Evolutionary conservation across 305 asterid species (phyloP).

Genomic region (Striga hermonthica): DNA sequence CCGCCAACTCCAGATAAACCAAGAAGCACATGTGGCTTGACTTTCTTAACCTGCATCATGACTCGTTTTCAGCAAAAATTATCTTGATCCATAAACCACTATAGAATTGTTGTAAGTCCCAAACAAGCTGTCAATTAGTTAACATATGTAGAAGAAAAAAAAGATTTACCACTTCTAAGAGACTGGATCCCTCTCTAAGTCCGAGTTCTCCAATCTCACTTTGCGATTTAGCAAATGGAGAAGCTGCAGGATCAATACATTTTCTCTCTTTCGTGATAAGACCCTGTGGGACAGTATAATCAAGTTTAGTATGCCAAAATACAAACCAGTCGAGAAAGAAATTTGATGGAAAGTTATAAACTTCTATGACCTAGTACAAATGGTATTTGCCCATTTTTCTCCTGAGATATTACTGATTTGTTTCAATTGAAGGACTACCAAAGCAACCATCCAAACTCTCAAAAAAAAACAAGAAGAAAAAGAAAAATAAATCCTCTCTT

Average conservation of each 20-base stretch:
- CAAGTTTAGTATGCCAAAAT: constrained; percentile 21
- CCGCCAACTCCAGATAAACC: constrained; percentile 99
- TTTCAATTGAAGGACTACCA: constrained; percentile 5
- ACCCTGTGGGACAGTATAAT: constrained; percentile 60
- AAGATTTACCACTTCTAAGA: constrained; percentile 74
- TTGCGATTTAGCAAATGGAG: constrained; percentile 74
- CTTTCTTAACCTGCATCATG: constrained; percentile 79
- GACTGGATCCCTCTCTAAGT: constrained; percentile 84
- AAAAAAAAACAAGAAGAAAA: background rate
- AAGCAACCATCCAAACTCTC: background rate
- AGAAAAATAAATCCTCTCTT: background rate
- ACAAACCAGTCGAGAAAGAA: constrained; percentile 20
- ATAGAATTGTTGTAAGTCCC: constrained; percentile 7
- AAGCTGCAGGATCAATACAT: constrained; percentile 86
- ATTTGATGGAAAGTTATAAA: constrained; percentile 5
- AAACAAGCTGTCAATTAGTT: constrained; percentile 29
- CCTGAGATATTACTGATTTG: background rate
- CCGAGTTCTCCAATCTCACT: constrained; percentile 62
- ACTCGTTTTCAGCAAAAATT: constrained; percentile 25
- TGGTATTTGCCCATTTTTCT: background rate
- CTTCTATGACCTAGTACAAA: background rate
- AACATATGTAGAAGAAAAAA: constrained; percentile 18
- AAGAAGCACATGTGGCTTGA: constrained; percentile 96
- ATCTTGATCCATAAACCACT: constrained; percentile 18
- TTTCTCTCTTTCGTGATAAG: constrained; percentile 86